phyloP scores from a whole-genome alignment of 371 early-diverging fungal species.

The Mortierella sp. region DNA sequence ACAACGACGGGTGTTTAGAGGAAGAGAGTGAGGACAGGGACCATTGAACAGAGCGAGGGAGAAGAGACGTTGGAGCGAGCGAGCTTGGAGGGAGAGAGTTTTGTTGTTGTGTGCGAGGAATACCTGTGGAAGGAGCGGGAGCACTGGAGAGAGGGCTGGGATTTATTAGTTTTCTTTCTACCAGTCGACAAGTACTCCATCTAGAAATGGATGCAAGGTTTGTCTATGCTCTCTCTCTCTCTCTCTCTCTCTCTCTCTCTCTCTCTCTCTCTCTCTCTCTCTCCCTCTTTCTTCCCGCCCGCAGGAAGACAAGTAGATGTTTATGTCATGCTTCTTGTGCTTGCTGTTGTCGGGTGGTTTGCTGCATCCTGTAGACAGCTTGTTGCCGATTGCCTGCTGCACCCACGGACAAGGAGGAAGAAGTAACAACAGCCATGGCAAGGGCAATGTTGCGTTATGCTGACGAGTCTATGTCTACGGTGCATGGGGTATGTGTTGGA shows the following conservation, averaged over 20 bases:
- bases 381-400: neutral
- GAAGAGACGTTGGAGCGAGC: neutral
- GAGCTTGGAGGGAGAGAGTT: slow-evolving; percentile 3
- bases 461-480: neutral
- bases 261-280: slow-evolving; percentile 8
- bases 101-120: neutral
- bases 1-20: neutral
- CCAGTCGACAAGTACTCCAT: slow-evolving; percentile 6
- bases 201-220: neutral
- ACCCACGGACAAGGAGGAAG: neutral
- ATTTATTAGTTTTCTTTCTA: neutral
- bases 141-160: neutral
- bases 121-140: neutral
- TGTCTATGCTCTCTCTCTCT: slow-evolving; percentile 2
- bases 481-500: neutral
- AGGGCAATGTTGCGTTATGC: neutral
- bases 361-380: too few relatives aligned
- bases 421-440: neutral
- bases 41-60: neutral
- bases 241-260: too few relatives aligned
- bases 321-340: neutral
- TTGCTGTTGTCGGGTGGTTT: neutral
- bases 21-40: neutral
- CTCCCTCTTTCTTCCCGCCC: neutral
- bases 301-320: neutral